Conservation (phyloP, 2,329 filamentous ascomycete genomes). For the Diaporthe australafricana region DNA sequence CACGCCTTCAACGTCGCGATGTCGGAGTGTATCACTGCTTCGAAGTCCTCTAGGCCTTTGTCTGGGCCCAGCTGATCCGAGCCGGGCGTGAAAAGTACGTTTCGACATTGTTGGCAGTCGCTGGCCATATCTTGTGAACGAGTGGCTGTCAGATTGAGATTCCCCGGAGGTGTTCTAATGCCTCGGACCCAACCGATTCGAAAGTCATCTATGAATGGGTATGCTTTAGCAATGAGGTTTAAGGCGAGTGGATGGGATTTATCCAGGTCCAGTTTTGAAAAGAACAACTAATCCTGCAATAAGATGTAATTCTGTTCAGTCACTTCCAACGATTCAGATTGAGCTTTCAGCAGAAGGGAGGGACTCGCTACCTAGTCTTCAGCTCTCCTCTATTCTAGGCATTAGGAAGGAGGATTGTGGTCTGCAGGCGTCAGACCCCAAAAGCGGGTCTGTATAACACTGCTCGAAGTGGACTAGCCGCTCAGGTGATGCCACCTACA, state of each 20-base stretch:
- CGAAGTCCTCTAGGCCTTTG: background rate
- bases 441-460: background rate
- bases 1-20: conserved; percentile 7
- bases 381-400: background rate
- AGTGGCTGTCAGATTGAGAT: too few relatives aligned
- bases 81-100: background rate
- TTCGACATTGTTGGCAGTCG: background rate
- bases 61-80: background rate
- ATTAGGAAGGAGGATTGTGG: background rate
- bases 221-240: background rate
- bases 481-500: background rate
- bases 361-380: background rate
- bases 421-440: background rate
- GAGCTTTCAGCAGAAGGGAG: background rate
- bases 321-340: too few relatives aligned
- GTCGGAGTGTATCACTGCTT: conserved; percentile 1
- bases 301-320: background rate
- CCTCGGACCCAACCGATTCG: too few relatives aligned
- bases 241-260: background rate
- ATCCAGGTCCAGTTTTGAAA: background rate
- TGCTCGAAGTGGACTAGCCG: background rate
- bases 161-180: too few relatives aligned
- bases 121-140: background rate
- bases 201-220: too few relatives aligned
- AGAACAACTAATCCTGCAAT: background rate